phyloP scores from a whole-genome alignment of 768 basidiomycete species.

The Gautieria morchelliformis region DNA sequence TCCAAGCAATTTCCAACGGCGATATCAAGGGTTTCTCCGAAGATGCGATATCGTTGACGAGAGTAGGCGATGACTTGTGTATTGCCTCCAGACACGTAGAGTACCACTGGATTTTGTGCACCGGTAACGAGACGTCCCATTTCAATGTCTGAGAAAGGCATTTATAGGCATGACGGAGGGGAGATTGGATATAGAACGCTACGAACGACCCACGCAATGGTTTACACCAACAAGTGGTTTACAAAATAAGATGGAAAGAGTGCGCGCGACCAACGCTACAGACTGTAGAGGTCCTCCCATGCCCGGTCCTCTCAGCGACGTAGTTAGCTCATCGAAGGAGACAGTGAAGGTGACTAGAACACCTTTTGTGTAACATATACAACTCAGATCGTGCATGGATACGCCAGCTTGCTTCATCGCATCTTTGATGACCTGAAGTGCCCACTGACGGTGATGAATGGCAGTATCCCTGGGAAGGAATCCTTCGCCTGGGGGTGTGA shows the following conservation, averaged over 20 bases:
- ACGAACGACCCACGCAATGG: conserved; percentile 94
- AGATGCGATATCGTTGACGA: conserved; percentile 93
- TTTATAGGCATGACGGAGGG: background rate
- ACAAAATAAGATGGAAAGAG: conserved; percentile 73
- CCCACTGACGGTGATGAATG: conserved; percentile 92
- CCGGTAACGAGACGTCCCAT: conserved; percentile 95
- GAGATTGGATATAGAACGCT: background rate
- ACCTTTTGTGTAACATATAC: conserved; percentile 98
- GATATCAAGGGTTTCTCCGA: conserved; percentile 97
- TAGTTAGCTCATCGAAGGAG: background rate
- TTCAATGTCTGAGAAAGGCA: conserved; percentile 70
- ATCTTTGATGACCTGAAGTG: conserved; percentile 67
- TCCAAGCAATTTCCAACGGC: conserved; percentile 99
- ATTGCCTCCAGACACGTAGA: conserved; percentile 98
- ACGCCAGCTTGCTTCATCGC: conserved; percentile 60
- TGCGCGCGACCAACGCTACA: conserved; percentile 88
- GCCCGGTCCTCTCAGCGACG: conserved; percentile 68
- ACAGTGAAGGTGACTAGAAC: conserved; percentile 9
- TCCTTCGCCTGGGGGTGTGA: conserved; percentile 96
- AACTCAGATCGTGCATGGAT: conserved; percentile 73
- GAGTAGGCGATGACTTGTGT: conserved; percentile 99
- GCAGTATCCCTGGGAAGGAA: conserved; percentile 96
- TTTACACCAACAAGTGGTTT: conserved; percentile 98
- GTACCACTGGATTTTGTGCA: conserved; percentile 89
- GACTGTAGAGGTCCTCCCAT: conserved; percentile 98